A percentile compares a stretch with the other conserved stretches of the same genome.
phyloP scores from a whole-genome alignment of 495 filamentous ascomycete genomes.

The Usnea hakonensis region DNA sequence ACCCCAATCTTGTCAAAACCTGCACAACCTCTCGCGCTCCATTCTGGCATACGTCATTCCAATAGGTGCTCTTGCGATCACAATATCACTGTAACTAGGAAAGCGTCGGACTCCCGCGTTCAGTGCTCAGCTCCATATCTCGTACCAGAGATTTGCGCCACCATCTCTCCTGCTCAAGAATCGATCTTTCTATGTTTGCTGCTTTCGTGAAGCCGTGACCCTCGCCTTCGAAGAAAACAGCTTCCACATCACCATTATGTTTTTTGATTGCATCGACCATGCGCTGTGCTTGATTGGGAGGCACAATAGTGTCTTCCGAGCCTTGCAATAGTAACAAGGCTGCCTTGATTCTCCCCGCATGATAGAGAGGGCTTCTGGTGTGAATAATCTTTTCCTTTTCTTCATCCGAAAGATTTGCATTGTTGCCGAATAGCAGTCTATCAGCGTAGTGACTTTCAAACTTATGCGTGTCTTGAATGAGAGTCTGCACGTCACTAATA shows the following conservation, averaged over 20 bases:
- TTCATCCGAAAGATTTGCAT: slow-evolving; percentile 17
- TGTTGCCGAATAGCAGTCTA: slow-evolving; percentile 29
- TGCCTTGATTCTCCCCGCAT: slow-evolving; percentile 38
- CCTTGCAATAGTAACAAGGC: slow-evolving; percentile 44
- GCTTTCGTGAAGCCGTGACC: slow-evolving; percentile 33
- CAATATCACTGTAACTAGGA: too few species aligned
- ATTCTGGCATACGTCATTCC: too few species aligned
- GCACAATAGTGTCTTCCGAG: slow-evolving; percentile 40
- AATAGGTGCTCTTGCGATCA: too few species aligned
- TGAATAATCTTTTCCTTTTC: slow-evolving; percentile 34
- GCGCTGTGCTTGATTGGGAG: slow-evolving; percentile 38
- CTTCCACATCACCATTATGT: slow-evolving; percentile 34
- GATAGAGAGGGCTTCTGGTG: slow-evolving; percentile 38
- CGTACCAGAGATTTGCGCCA: slow-evolving; percentile 6
- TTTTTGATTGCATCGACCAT: slow-evolving; percentile 35
- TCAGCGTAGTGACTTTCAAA: slow-evolving; percentile 44
- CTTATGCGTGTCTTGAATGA: slow-evolving; percentile 43
- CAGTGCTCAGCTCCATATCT: too few species aligned
- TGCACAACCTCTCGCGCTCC: too few species aligned
- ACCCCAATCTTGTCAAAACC: too few species aligned
- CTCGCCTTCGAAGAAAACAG: slow-evolving; percentile 41
- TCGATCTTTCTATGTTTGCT: background rate
- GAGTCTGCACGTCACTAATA: slow-evolving; percentile 36
- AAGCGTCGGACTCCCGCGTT: too few species aligned
- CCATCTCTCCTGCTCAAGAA: slow-evolving; percentile 6